These are phyloP conservation scores for Calonectria henricotiae DNA, from an alignment of 2,329 filamentous ascomycete species.

Conservation along the genomic window DNA sequence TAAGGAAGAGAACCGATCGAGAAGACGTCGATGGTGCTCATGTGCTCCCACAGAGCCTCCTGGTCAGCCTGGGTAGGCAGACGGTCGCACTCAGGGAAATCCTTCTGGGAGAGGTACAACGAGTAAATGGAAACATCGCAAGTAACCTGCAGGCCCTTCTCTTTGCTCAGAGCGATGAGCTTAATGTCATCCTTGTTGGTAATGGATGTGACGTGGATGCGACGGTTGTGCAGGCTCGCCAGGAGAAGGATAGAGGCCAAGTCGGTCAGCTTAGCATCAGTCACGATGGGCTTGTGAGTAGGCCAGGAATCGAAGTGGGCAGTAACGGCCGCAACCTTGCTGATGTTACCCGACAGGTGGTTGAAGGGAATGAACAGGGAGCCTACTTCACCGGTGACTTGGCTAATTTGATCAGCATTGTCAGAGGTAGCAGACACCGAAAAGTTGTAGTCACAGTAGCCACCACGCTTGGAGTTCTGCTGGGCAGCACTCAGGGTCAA, in stretches of 20 bases:
- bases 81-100: slow-evolving; percentile 78
- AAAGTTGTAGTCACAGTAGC: slow-evolving; percentile 86
- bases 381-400: slow-evolving; percentile 81
- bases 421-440: slow-evolving; percentile 82
- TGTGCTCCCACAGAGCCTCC: slow-evolving; percentile 81
- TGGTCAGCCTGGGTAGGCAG: slow-evolving; percentile 81
- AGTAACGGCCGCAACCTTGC: slow-evolving; percentile 85
- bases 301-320: slow-evolving; percentile 87
- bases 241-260: slow-evolving; percentile 85
- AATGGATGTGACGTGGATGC: slow-evolving; percentile 85
- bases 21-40: slow-evolving; percentile 84
- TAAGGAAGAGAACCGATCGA: slow-evolving; percentile 85
- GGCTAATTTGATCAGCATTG: slow-evolving; percentile 83
- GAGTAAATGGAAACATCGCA: slow-evolving; percentile 88
- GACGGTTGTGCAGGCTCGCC: slow-evolving; percentile 83
- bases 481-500: slow-evolving; percentile 81
- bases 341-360: slow-evolving; percentile 85
- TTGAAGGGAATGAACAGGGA: slow-evolving; percentile 90
- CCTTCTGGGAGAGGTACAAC: slow-evolving; percentile 81
- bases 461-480: slow-evolving; percentile 77
- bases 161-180: slow-evolving; percentile 83
- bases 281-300: slow-evolving; percentile 83
- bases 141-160: slow-evolving; percentile 86
- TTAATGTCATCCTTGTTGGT: slow-evolving; percentile 85
- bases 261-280: slow-evolving; percentile 85